These are phyloP conservation scores for Botrytis elliptica DNA, from an alignment of 2,329 filamentous ascomycete genomes.

Conservation along the genomic window DNA sequence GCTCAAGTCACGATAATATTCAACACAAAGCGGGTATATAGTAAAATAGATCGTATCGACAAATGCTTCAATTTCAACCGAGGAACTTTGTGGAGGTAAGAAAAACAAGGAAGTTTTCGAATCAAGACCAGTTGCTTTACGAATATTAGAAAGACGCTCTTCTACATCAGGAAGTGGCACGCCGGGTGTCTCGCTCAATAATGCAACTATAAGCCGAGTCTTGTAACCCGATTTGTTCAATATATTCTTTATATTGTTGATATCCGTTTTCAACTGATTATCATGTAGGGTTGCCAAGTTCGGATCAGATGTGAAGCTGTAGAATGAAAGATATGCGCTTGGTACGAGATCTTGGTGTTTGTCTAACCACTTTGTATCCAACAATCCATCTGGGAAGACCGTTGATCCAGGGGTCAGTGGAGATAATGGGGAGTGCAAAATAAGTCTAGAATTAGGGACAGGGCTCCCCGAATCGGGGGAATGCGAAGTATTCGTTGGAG, in stretches of 20 bases:
- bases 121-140: conserved; percentile 76
- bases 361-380: conserved; percentile 77
- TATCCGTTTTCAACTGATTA: conserved; percentile 83
- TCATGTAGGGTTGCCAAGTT: conserved; percentile 77
- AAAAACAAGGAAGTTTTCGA: conserved; percentile 79
- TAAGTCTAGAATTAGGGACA: conserved; percentile 46
- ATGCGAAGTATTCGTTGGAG: conserved; percentile 40
- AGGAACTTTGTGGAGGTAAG: conserved; percentile 70
- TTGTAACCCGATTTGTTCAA: conserved; percentile 72
- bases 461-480: conserved; percentile 45
- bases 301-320: conserved; percentile 69
- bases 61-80: conserved; percentile 70
- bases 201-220: conserved; percentile 71
- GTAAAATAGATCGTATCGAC: conserved; percentile 70
- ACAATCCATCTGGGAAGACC: conserved; percentile 85
- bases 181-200: conserved; percentile 70
- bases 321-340: conserved; percentile 77
- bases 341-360: conserved; percentile 88
- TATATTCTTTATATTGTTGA: conserved; percentile 71
- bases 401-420: conserved; percentile 80
- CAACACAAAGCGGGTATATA: conserved; percentile 71
- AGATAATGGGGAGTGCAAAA: conserved; percentile 89
- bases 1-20: conserved; percentile 93
- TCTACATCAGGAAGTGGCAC: conserved; percentile 60
- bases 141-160: conserved; percentile 75